Evolutionary conservation across 2,329 filamentous ascomycete species (phyloP), one percentile per base, ranked within the genome.

Genomic region (Epichloe typhina): DNA sequence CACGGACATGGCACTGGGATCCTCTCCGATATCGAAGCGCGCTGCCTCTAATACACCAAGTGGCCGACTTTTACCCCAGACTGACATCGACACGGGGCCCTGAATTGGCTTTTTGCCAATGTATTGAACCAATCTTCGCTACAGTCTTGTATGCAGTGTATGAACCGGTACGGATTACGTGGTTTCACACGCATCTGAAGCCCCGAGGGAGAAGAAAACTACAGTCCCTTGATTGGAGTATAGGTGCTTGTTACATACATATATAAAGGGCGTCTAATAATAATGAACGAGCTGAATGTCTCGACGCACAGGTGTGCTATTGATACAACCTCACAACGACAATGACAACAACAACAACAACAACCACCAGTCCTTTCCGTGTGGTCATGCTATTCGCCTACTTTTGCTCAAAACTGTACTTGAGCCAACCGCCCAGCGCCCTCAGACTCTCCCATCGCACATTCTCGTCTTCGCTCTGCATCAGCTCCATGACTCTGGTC

Each of bases 371-470:
- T 11, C 31, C 31, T 31, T 31, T 31, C 9, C 8, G 9, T 31
- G 9, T 13, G 13, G 19, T 13, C n/a, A 11, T 39, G 5, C 40
- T n/a, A 5, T 12, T 21, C 21, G 33, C 26, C 54, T 59, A 60
- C 53, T 56, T 57, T 55, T 65, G 59, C 57, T 81, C 77, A 58
- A 82, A 80, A 66, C 76, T 81, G 60, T 81, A 82, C 72, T 80
- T 80, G 61, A 82, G 66, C 78, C 78, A 82, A 17, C 76, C 75
- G 19, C 77, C 78, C 40, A 96, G 80, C 15, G 90, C 89, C 61
- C 85, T 81, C 70, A 96, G 70, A 67, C 87, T 93, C 73, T 96
- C 90, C 88, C 89, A 96, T 62, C 90, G 77, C 45, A 96, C 88
- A 53, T 81, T 83, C 72, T 95, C 89, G 61, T 95, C 88, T 52